phyloP scores from a whole-genome alignment of 2,329 filamentous ascomycete species.

The Neobulgaria alba region DNA sequence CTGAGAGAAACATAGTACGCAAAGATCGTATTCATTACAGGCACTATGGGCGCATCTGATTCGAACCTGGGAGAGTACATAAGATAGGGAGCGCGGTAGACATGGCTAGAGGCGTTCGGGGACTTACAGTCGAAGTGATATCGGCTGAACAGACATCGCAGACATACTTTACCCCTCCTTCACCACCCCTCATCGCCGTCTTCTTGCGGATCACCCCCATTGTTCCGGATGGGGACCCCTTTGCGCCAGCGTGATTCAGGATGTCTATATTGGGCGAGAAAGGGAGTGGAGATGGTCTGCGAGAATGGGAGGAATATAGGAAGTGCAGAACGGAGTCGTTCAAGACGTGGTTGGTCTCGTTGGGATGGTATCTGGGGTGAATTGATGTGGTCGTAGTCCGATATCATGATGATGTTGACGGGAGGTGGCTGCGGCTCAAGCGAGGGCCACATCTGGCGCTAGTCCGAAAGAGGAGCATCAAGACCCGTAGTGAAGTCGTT shows the following conservation, averaged over 20 bases:
- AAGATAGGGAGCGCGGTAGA: background rate
- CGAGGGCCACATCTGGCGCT: no score
- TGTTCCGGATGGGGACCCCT: background rate
- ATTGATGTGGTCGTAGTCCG: no score
- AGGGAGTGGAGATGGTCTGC: no score
- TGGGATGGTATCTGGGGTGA: no score
- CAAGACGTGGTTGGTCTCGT: no score
- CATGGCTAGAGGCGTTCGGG: slow-evolving; percentile 1
- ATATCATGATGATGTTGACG: no score
- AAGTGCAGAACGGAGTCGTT: no score
- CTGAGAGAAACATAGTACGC: slow-evolving; percentile 86
- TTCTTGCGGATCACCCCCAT: slow-evolving; percentile 98
- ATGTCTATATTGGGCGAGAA: no score
- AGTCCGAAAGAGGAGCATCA: no score
- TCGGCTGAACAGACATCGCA: slow-evolving; percentile 96
- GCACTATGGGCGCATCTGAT: slow-evolving; percentile 73
- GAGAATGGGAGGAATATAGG: no score
- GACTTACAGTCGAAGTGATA: slow-evolving; percentile 86
- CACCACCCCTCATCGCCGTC: slow-evolving; percentile 73
- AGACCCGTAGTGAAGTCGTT: no score
- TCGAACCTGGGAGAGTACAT: slow-evolving; percentile 56
- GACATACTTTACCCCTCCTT: slow-evolving; percentile 89
- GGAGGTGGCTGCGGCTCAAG: no score
- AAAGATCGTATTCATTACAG: slow-evolving; percentile 94
- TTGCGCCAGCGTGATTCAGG: background rate